Evolutionary conservation across 1,139 yeast genomes (phyloP).

Genomic region (Pichia sp.): DNA sequence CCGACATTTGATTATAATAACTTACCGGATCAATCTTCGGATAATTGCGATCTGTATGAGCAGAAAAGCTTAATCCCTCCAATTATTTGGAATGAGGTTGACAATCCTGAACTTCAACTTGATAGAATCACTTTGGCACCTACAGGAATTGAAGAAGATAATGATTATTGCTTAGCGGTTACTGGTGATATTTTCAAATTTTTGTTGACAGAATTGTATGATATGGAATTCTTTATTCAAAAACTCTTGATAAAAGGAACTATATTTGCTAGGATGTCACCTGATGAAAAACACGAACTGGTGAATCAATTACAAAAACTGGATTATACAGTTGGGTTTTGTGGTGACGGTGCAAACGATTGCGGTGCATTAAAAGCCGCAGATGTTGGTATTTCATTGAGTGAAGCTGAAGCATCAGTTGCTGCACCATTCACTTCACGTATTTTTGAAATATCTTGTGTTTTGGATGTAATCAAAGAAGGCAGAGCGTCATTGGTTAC

Average conservation of each 20-base stretch:
- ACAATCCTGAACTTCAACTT: conserved; percentile 41
- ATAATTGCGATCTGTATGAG: too few relatives aligned
- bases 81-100: conserved; percentile 59
- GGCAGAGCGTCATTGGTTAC: conserved; percentile 95
- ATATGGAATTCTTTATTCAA: conserved; percentile 34
- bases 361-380: conserved; percentile 98
- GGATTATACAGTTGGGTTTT: conserved; percentile 91
- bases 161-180: conserved; percentile 63
- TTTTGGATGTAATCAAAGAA: conserved; percentile 80
- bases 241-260: conserved; percentile 64
- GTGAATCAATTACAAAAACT: conserved; percentile 78
- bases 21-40: conserved; percentile 1
- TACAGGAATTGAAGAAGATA: conserved; percentile 24
- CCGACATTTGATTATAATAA: conserved; percentile 44
- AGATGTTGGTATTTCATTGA: conserved; percentile 88
- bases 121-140: conserved; percentile 62
- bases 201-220: conserved; percentile 49
- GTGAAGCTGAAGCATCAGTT: conserved; percentile 97
- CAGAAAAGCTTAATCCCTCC: conserved; percentile 9
- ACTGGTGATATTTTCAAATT: conserved; percentile 89
- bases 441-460: conserved; percentile 85
- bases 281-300: conserved; percentile 94
- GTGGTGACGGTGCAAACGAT: conserved; percentile 97
- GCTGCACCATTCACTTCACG: conserved; percentile 95
- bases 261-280: conserved; percentile 95